Conservation (phyloP, 2,329 filamentous ascomycete species). For the Didymella glomerata region DNA sequence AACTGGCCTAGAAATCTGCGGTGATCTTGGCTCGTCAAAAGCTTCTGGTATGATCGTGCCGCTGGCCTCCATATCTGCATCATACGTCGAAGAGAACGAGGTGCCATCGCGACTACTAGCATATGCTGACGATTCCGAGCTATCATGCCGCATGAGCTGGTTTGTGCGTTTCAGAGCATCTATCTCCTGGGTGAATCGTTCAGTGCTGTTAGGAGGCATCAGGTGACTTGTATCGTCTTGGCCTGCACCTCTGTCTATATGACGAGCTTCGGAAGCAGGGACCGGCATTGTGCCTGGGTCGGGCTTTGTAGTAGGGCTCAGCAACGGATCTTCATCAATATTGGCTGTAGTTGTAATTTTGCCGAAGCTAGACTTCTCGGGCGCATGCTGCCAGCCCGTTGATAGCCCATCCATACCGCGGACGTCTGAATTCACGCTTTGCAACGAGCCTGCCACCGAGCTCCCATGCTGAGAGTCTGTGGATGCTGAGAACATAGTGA, state of each 20-base stretch:
- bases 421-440: conserved; percentile 44
- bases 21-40: conserved; percentile 38
- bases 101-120: conserved; percentile 43
- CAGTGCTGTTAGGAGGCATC: conserved; percentile 37
- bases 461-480: conserved; percentile 63
- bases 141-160: conserved; percentile 52
- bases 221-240: conserved; percentile 26
- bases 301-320: conserved; percentile 36
- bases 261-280: conserved; percentile 15
- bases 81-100: conserved; percentile 39
- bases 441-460: conserved; percentile 63
- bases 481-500: conserved; percentile 70
- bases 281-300: conserved; percentile 42
- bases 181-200: conserved; percentile 50
- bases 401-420: conserved; percentile 36
- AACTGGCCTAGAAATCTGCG: conserved; percentile 32
- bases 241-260: conserved; percentile 23
- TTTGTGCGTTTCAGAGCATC: conserved; percentile 52
- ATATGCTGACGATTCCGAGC: conserved; percentile 51
- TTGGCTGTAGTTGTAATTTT: conserved; percentile 22
- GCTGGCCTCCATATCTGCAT: conserved; percentile 52
- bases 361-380: conserved; percentile 47
- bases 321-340: conserved; percentile 18
- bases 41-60: conserved; percentile 53
- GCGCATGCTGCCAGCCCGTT: conserved; percentile 38